Percentiles rank a stretch among this genome's conserved stretches.
phyloP scores from a whole-genome alignment of 2,329 filamentous ascomycete species.

The Hymenoscyphus repandus region DNA sequence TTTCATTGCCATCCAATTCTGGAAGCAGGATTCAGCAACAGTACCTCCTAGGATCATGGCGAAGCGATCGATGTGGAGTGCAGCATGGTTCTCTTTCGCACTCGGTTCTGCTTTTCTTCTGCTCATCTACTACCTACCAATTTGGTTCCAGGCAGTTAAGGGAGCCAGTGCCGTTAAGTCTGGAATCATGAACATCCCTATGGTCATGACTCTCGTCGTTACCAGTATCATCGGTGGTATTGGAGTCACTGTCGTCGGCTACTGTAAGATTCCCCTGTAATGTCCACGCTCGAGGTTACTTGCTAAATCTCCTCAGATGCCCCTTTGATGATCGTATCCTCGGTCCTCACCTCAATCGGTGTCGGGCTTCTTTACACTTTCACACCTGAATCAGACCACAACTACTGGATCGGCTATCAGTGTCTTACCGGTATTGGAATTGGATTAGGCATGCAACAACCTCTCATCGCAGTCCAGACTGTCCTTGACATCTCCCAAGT shows the following conservation, averaged over 20 bases:
- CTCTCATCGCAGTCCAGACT: slow-evolving; percentile 13
- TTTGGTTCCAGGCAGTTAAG: slow-evolving; percentile 42
- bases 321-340: slow-evolving; percentile 10
- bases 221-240: slow-evolving; percentile 27
- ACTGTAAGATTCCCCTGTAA: slow-evolving; percentile 4
- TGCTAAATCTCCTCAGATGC: slow-evolving; percentile 3
- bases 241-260: slow-evolving; percentile 24
- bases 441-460: slow-evolving; percentile 46
- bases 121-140: slow-evolving; percentile 39
- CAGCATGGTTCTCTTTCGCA: slow-evolving; percentile 7
- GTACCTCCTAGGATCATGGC: slow-evolving; percentile 35
- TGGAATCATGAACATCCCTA: slow-evolving; percentile 34
- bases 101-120: slow-evolving; percentile 37
- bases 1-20: slow-evolving; percentile 12
- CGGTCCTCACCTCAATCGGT: slow-evolving; percentile 31
- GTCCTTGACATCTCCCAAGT: slow-evolving; percentile 13
- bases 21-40: slow-evolving; percentile 11
- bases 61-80: slow-evolving; percentile 34
- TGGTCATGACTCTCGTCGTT: slow-evolving; percentile 25
- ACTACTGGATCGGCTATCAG: slow-evolving; percentile 51
- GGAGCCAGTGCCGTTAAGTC: slow-evolving; percentile 25
- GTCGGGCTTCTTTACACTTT: slow-evolving; percentile 52
- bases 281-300: neutral
- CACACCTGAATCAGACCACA: slow-evolving; percentile 39
- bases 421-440: slow-evolving; percentile 49